Evolutionary conservation across 805 yeast genomes (phyloP).

Genomic region (Monosporozyma yasuniensis): DNA sequence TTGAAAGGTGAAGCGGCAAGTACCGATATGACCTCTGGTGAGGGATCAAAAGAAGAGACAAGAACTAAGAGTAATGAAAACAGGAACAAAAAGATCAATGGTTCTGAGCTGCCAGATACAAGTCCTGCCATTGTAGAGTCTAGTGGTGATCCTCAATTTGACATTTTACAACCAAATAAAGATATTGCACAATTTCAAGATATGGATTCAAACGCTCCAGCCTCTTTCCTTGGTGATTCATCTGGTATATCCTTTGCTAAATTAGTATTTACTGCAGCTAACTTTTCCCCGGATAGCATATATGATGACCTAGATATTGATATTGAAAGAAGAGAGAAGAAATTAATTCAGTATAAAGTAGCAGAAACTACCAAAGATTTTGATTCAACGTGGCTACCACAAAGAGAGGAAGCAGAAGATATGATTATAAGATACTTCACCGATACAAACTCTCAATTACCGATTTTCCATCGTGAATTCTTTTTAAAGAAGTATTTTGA

Average conservation of each 20-base stretch:
- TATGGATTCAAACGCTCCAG: slow-evolving; percentile 18
- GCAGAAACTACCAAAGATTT: slow-evolving; percentile 14
- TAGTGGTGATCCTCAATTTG: background rate
- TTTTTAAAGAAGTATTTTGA: slow-evolving; percentile 58
- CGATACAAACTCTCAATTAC: slow-evolving; percentile 75
- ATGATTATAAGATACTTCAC: slow-evolving; percentile 60
- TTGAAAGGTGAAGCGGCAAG: slow-evolving; percentile 3
- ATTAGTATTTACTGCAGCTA: slow-evolving; percentile 69
- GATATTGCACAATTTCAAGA: slow-evolving; percentile 17
- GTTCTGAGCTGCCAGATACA: slow-evolving; percentile 4
- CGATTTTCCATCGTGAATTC: slow-evolving; percentile 73
- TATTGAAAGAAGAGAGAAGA: slow-evolving; percentile 14
- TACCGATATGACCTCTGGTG: background rate
- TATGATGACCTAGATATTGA: slow-evolving; percentile 20
- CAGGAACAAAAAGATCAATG: background rate
- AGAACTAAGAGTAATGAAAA: background rate
- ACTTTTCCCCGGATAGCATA: slow-evolving; percentile 36
- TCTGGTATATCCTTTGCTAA: slow-evolving; percentile 68
- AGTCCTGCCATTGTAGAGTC: slow-evolving; percentile 1
- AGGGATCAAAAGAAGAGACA: background rate
- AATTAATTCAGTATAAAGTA: slow-evolving; percentile 14
- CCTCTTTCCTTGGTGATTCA: slow-evolving; percentile 40
- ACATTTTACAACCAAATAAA: slow-evolving; percentile 9
- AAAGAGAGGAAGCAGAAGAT: slow-evolving; percentile 60
- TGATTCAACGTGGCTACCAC: slow-evolving; percentile 40